Evolutionary conservation across 495 filamentous ascomycete species (phyloP), one percentile per base, ranked within the genome.

Genomic region (Talaromyces thailandensis): DNA sequence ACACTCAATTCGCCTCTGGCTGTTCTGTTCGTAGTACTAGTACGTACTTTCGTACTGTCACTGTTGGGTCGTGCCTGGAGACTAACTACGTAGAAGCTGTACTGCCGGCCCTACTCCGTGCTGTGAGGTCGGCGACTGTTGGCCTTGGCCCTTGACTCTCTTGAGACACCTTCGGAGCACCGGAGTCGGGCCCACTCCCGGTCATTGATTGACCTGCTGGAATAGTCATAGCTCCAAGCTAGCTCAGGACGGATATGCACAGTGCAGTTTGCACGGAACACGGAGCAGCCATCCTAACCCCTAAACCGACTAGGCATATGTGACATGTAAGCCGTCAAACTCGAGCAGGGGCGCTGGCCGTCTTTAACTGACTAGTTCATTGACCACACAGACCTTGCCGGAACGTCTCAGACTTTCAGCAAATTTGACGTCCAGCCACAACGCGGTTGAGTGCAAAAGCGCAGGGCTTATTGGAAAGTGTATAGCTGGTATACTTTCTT

Each of bases 191-290:
- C 25, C 40, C 40, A 45, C 40, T 45, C 2, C 40, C 26, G 51
- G 51, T 3, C 24, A 55, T 26, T 55, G 51, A 55, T 26, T 55
- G 51, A 28, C 21, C 51, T 55, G 26, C 51, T 55, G 3, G 23
- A 55, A 55, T 55, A 55, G 51, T 55, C 51, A 55, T 55, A 55
- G 51, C 23, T 55, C 51, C 51, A 23, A 55, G 51, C 51, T 28
- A 55, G 23, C 18, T 51, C 2, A 37, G 35, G 4, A 14, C 35
- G 7, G 23, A 7, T 51, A 51, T 21, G n/a, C 45, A 51, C 23
- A 51, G 45, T 55, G 14, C 51, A 55, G 11, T 55, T 55, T 55
- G 43, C 43, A 48, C 43, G n/a, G n/a, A 48, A 21, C 43, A 48
- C n/a, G 43, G 35, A 40, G 14, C 12, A 40, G 35, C 12, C 35